phyloP scores from a whole-genome alignment of 257 asterid species.

The Cinchona pubescens region DNA sequence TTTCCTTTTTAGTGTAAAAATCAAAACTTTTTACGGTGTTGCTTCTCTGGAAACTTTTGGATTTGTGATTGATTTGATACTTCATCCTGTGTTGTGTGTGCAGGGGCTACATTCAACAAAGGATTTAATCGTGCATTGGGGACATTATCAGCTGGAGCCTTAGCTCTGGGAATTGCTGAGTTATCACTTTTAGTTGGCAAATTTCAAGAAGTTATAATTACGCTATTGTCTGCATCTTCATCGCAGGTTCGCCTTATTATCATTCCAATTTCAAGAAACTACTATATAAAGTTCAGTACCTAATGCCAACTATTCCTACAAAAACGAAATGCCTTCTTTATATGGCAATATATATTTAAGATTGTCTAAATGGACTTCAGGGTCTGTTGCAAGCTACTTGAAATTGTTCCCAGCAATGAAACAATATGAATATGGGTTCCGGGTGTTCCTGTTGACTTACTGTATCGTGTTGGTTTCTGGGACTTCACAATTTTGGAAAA shows the following conservation, averaged over 20 bases:
- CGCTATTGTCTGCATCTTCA: slow-evolving; percentile 68
- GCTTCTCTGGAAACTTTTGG: too few relatives aligned
- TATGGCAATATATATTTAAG: background rate
- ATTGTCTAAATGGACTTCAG: slow-evolving; percentile 1
- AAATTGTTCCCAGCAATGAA: slow-evolving; percentile 78
- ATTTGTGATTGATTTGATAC: too few relatives aligned
- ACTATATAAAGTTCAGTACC: background rate
- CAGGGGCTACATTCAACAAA: slow-evolving; percentile 50
- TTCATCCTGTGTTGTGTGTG: background rate
- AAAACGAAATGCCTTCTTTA: background rate
- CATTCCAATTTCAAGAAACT: background rate
- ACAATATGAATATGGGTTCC: slow-evolving; percentile 88
- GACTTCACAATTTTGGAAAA: slow-evolving; percentile 47
- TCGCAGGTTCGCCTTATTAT: slow-evolving; percentile 51
- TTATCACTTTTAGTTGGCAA: slow-evolving; percentile 44
- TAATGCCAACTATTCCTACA: background rate
- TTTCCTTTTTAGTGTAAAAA: too few relatives aligned
- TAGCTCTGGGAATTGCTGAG: slow-evolving; percentile 43
- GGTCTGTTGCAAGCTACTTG: slow-evolving; percentile 61
- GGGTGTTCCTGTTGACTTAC: slow-evolving; percentile 82
- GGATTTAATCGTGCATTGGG: slow-evolving; percentile 51
- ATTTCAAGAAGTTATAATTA: slow-evolving; percentile 52
- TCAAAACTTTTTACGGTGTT: too few relatives aligned
- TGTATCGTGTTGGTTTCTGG: slow-evolving; percentile 82
- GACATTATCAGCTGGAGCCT: slow-evolving; percentile 49